Evolutionary conservation across 2,329 filamentous ascomycete species (phyloP).

Genomic region (Colletotrichum godetiae): DNA sequence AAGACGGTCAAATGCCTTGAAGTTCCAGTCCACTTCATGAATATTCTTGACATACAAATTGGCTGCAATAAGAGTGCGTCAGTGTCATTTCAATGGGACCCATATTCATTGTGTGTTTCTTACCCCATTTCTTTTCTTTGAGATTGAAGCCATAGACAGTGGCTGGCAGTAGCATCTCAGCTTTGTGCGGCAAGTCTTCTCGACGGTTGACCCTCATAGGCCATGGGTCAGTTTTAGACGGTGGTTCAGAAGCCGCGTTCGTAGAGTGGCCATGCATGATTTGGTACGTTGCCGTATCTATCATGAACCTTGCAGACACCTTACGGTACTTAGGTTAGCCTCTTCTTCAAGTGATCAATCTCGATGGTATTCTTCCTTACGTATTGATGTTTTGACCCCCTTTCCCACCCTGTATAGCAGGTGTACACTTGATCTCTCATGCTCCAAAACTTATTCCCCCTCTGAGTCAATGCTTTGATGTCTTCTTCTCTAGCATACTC

Average conservation of each 20-base stretch:
- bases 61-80: neutral
- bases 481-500: neutral
- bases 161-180: neutral
- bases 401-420: slow-evolving; percentile 9
- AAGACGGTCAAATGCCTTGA: slow-evolving; percentile 35
- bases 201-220: neutral
- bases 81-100: neutral
- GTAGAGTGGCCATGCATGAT: neutral
- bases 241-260: too few species aligned
- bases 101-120: neutral
- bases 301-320: slow-evolving; percentile 8
- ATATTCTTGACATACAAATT: neutral
- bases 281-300: neutral
- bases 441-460: neutral
- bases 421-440: neutral
- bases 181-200: neutral
- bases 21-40: slow-evolving; percentile 26
- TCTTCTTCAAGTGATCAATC: too few species aligned
- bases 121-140: slow-evolving; percentile 9
- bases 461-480: neutral
- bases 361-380: neutral
- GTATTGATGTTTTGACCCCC: neutral
- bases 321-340: neutral
- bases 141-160: neutral
- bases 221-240: neutral